Percentiles rank a stretch among this genome's conserved stretches.
Conservation (phyloP, 441 rosid genomes). For the Syzygium syzygioides region DNA sequence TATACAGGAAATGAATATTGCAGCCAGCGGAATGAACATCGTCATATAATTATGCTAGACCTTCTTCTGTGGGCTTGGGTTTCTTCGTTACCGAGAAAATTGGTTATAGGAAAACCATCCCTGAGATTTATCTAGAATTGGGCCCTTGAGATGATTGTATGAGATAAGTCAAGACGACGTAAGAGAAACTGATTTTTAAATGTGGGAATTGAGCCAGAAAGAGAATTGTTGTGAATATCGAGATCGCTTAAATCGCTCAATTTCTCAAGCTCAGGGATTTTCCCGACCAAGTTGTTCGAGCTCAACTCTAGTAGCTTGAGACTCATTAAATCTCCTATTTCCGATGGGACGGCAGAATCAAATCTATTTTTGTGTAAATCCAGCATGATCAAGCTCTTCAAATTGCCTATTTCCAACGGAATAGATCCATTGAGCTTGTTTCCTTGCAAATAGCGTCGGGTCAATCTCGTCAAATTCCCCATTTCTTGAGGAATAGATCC, state of each 20-base stretch:
- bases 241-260: neutral
- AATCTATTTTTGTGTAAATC: accelerated
- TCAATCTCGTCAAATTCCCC: neutral
- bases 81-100: neutral
- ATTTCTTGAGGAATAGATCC: neutral
- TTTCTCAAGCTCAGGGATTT: neutral
- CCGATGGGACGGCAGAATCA: neutral
- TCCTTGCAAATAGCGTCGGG: neutral
- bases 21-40: accelerated
- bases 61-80: accelerated
- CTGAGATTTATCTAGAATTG: neutral
- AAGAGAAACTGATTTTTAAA: neutral
- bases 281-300: neutral
- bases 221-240: neutral
- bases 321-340: no score
- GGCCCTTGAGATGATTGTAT: neutral
- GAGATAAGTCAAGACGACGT: neutral
- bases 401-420: neutral
- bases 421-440: neutral
- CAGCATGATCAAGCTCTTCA: accelerated
- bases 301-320: neutral
- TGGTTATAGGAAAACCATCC: neutral
- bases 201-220: neutral
- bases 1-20: neutral
- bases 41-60: accelerated